Conservation (phyloP, 2,329 filamentous ascomycete species). For the Apiospora malaysiana region DNA sequence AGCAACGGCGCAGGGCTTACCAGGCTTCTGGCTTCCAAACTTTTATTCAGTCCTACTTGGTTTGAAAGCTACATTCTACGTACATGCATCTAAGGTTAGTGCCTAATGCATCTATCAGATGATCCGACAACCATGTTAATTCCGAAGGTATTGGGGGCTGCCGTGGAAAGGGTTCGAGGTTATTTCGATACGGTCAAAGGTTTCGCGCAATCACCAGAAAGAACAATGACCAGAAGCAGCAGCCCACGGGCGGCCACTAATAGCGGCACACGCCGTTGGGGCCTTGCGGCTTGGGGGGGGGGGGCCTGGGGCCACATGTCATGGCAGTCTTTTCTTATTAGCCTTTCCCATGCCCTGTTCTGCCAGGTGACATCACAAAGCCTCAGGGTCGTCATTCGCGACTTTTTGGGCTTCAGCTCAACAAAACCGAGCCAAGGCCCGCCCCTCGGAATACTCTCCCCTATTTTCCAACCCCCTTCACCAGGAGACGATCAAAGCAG, state of each 20-base stretch:
- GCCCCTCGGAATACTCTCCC: neutral
- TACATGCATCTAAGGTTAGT: no score
- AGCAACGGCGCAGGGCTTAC: neutral
- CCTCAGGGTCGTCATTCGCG: constrained; percentile 8
- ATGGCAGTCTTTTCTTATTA: neutral
- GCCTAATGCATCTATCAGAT: neutral
- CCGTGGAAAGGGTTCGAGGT: neutral
- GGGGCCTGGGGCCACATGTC: neutral
- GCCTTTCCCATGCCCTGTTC: neutral
- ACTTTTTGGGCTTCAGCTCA: constrained; percentile 17
- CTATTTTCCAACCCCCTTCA: neutral
- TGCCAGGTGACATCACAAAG: constrained; percentile 18
- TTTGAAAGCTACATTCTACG: neutral
- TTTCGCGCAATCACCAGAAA: neutral
- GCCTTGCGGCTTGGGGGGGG: no score
- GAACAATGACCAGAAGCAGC: neutral
- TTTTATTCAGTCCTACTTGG: neutral
- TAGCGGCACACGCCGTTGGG: constrained; percentile 10
- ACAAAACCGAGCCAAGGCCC: constrained; percentile 3
- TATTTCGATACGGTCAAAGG: neutral
- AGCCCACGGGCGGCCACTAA: neutral
- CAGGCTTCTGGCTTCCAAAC: neutral
- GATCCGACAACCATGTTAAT: neutral
- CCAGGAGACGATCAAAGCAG: neutral
- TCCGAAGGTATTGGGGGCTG: neutral